Evolutionary conservation across 306 rosid species (phyloP).

Genomic region (Cucurbita moschata): DNA sequence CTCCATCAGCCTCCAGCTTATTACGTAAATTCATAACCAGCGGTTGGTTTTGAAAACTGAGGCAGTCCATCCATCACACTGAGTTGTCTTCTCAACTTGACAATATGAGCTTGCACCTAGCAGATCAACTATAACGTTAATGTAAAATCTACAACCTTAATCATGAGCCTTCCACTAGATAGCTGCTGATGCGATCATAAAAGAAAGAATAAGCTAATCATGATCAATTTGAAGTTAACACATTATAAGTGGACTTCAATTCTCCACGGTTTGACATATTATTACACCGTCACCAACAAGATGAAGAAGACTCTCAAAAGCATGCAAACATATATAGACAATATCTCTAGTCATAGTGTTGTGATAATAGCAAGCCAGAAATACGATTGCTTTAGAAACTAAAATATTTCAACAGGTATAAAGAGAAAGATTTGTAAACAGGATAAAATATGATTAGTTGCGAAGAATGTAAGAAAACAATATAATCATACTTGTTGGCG

Average conservation of each 20-base stretch:
- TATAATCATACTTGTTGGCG: constrained; percentile 69
- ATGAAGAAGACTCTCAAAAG: not conserved
- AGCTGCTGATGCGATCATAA: not conserved
- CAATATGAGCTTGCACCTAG: constrained; percentile 90
- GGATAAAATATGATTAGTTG: not conserved
- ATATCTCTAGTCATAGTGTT: not conserved
- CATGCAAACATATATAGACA: not conserved
- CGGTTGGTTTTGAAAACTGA: constrained; percentile 49
- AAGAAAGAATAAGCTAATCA: not conserved
- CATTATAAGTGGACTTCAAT: not conserved
- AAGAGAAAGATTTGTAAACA: not conserved
- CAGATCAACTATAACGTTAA: constrained; percentile 11
- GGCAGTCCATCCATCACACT: constrained; percentile 68
- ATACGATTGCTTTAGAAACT: not conserved
- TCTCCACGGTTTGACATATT: not conserved
- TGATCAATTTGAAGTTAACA: not conserved
- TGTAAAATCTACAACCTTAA: constrained; percentile 1
- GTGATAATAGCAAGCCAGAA: not conserved
- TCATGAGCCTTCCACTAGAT: not conserved
- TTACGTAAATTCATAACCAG: constrained; percentile 39
- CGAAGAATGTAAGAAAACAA: constrained; percentile 4
- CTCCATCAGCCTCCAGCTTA: not conserved
- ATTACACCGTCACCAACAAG: not conserved
- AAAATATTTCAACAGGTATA: not conserved
- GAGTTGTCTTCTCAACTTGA: constrained; percentile 68